A percentile compares a stretch with the other conserved stretches of the same genome.
These are phyloP conservation scores for Coniochaeta prunicola DNA, from an alignment of 2,329 filamentous ascomycete species.

Conservation along the genomic window DNA sequence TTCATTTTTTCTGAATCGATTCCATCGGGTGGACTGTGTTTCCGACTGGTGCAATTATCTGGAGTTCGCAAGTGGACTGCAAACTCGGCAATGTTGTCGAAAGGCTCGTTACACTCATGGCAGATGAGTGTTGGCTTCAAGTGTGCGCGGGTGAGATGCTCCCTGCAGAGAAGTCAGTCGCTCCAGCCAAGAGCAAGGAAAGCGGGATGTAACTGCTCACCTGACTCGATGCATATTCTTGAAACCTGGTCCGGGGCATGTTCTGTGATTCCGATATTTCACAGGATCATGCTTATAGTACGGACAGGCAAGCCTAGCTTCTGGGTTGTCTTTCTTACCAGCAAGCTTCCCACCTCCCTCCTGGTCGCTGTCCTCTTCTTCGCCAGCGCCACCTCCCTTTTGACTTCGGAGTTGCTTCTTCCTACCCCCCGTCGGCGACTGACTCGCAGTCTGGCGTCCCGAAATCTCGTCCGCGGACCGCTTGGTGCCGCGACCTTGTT, in stretches of 20 bases:
- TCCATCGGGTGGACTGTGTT: conserved; percentile 34
- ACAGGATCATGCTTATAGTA: conserved; percentile 16
- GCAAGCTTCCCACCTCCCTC: background rate
- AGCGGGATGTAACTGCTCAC: conserved; percentile 7
- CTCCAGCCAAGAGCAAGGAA: background rate
- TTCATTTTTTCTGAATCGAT: conserved; percentile 34
- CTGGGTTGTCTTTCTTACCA: background rate
- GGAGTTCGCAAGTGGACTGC: conserved; percentile 15
- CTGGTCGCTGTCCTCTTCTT: background rate
- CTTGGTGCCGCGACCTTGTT: background rate
- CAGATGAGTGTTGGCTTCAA: conserved; percentile 15
- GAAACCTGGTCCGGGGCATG: conserved; percentile 18
- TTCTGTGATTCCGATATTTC: conserved; percentile 12
- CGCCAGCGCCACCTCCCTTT: background rate
- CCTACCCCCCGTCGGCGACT: background rate
- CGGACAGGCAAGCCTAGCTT: conserved; percentile 14
- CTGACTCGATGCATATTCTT: conserved; percentile 16
- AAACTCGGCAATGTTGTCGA: conserved; percentile 14
- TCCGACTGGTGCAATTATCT: conserved; percentile 31
- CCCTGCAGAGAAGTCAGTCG: conserved; percentile 10
- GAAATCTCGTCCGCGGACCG: background rate
- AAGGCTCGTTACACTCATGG: conserved; percentile 17
- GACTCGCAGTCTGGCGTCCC: background rate
- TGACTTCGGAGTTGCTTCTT: background rate
- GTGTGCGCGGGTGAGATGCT: conserved; percentile 20